These are phyloP conservation scores for Tirmania nivea DNA, from an alignment of 495 filamentous ascomycete genomes.

Conservation along the genomic window DNA sequence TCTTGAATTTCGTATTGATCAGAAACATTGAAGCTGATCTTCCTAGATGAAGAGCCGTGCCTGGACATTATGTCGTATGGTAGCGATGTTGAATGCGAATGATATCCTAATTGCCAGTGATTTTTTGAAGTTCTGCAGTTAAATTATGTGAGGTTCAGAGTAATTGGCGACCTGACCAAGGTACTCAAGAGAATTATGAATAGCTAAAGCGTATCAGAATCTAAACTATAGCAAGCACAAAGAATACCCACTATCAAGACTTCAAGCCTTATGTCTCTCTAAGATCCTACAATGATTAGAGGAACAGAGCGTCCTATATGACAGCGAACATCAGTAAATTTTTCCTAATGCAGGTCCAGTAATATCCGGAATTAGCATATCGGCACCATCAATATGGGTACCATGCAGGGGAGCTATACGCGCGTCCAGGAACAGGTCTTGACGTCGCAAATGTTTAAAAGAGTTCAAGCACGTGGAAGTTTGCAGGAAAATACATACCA, in stretches of 20 bases:
- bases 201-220: background rate
- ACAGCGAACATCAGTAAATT: background rate
- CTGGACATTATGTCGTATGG: background rate
- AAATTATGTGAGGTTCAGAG: background rate
- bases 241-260: background rate
- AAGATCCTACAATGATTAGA: background rate
- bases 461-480: background rate
- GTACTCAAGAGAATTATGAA: background rate
- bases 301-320: background rate
- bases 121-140: background rate
- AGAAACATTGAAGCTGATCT: constrained; percentile 99
- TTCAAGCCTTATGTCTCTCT: background rate
- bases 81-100: too few relatives aligned
- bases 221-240: too few relatives aligned
- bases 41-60: constrained; percentile 37
- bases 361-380: background rate
- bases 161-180: background rate
- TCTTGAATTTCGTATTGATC: constrained; percentile 99
- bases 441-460: background rate
- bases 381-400: too few relatives aligned
- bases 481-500: background rate
- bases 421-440: background rate
- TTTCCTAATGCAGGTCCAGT: background rate
- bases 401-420: background rate
- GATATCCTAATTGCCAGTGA: too few relatives aligned